Conservation (phyloP, 192 early-diverging fungal species). For the Backusella psychrophila region DNA sequence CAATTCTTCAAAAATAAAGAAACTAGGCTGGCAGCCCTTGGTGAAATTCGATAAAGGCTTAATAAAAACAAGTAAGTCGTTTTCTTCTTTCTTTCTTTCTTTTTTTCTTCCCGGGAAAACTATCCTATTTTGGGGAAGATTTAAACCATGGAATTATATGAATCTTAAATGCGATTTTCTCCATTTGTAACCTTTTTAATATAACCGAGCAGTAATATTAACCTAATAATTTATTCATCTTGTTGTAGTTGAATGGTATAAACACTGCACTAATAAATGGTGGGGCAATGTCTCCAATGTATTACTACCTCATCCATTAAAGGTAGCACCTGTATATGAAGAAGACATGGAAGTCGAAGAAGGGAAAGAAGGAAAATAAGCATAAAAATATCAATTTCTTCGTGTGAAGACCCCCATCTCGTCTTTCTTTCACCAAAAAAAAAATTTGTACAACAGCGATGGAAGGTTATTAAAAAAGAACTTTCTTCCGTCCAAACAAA, state of each 20-base stretch:
- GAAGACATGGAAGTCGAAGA: neutral
- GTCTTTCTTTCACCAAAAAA: neutral
- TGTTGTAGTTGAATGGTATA: constrained; percentile 55
- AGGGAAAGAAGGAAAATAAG: neutral
- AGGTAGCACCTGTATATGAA: constrained; percentile 27
- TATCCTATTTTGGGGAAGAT: neutral
- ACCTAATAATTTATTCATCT: neutral
- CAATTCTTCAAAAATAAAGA: constrained; percentile 64
- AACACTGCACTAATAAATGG: constrained; percentile 46
- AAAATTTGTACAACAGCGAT: neutral
- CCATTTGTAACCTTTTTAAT: neutral
- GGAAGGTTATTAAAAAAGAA: neutral
- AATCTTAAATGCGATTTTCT: neutral
- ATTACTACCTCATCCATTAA: constrained; percentile 53
- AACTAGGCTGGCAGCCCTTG: constrained; percentile 65
- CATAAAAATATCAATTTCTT: neutral
- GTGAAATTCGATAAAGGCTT: constrained; percentile 64
- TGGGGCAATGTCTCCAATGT: constrained; percentile 62
- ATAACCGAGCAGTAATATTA: neutral
- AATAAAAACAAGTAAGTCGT: constrained; percentile 58
- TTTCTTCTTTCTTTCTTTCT: neutral
- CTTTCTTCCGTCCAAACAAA: neutral
- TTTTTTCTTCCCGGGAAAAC: neutral
- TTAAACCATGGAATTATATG: neutral
- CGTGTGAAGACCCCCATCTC: neutral